Base-by-base conservation (phyloP, 73 alveolate genomes). In the Paramecium caudatum region DNA sequence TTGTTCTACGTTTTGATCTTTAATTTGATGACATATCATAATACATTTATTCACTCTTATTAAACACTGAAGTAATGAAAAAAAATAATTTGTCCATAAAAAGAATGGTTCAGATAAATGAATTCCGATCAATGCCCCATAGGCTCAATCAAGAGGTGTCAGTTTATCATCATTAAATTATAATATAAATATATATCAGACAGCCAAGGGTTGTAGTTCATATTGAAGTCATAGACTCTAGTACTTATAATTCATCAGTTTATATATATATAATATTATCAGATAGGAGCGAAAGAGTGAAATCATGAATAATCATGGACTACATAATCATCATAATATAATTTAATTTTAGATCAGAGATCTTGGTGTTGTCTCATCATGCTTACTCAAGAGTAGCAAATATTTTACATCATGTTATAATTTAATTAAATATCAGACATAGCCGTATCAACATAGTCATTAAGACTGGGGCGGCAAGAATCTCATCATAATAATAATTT, bases 201-300 rank as follows among this genome's bases (percentile, higher is more conserved):
- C 80, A 55, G 80, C 80, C 80, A 55, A 55, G 45, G 80, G 45
- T 55, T 55, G 80, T 55, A 55, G 80, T 55, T 49, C 80, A 55
- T 55, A 55, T 55, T 55, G 80, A 55, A 55, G 80, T 55, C 80
- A 55, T 55, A 55, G 80, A 55, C 80, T 55, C 45, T 55, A 55
- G 80, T 55, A 55, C 80, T 55, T 55, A 55, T 10, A 27, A 3
- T 19, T 55, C 80, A 55, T 55, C 80, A 55, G 23, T 19, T 10
- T 55, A 55, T 55, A 55, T 55, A 55, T 9, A 27, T 55, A 55
- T 55, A 55, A 19, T 12, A 9, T 19, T 65, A 32, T 65, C 83
- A 65, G 83, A 65, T 65, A 65, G 83, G 83, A 65, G 83, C 83
- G 83, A 65, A 65, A 65, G 83, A 65, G 27, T 65, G 83, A 65